Evolutionary conservation across 306 rosid genomes (phyloP).

Genomic region (Fagus sylvatica): DNA sequence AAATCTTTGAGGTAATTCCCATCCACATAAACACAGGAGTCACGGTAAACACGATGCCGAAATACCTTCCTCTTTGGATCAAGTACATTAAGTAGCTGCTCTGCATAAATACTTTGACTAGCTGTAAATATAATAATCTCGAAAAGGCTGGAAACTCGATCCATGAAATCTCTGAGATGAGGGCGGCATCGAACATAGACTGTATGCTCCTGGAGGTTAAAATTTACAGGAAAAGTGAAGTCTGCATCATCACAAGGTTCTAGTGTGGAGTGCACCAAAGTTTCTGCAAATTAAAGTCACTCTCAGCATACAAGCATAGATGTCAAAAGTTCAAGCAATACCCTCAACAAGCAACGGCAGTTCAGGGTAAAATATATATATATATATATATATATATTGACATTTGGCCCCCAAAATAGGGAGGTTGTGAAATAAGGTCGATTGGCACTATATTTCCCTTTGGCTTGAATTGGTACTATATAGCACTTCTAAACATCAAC

Average conservation of each 20-base stretch:
- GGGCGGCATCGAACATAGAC: slow-evolving; percentile 98
- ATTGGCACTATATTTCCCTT: background rate
- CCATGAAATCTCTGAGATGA: slow-evolving; percentile 83
- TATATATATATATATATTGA: background rate
- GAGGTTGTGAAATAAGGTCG: background rate
- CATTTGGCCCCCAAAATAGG: background rate
- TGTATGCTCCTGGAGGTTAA: slow-evolving; percentile 80
- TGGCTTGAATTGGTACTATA: background rate
- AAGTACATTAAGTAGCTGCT: slow-evolving; percentile 91
- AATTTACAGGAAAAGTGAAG: slow-evolving; percentile 90
- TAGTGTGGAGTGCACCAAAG: slow-evolving; percentile 91
- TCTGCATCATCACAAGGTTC: slow-evolving; percentile 93
- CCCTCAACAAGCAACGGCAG: background rate
- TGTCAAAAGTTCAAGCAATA: background rate
- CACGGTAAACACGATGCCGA: slow-evolving; percentile 93
- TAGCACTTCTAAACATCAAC: background rate
- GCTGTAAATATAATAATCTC: slow-evolving; percentile 98
- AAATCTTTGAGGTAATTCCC: slow-evolving; percentile 97
- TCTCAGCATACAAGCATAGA: slow-evolving; percentile 20
- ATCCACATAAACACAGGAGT: slow-evolving; percentile 94
- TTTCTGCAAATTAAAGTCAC: slow-evolving; percentile 63
- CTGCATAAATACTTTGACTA: slow-evolving; percentile 98
- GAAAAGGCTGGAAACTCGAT: slow-evolving; percentile 70
- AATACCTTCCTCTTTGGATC: slow-evolving; percentile 96
- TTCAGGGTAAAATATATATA: background rate